Evolutionary conservation across 2,329 filamentous ascomycete genomes (phyloP).

Genomic region (Colletotrichum simmondsii): DNA sequence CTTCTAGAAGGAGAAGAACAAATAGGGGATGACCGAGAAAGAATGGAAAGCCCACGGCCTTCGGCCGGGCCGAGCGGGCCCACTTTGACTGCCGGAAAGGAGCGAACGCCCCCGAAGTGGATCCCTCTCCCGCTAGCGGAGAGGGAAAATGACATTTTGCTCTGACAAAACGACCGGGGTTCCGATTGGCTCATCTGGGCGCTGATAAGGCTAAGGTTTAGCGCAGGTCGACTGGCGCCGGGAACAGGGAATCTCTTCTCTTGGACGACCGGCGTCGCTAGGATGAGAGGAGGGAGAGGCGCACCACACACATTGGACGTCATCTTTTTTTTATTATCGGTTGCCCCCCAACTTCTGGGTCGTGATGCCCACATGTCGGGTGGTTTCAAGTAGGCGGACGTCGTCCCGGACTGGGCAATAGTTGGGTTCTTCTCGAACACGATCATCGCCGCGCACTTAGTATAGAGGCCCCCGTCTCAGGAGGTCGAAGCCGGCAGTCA

Average conservation of each 20-base stretch:
- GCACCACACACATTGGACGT: background rate
- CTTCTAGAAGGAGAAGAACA: conserved; percentile 6
- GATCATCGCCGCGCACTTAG: background rate
- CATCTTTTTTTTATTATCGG: conserved; percentile 7
- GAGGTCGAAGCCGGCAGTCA: conserved; percentile 5
- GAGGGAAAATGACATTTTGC: conserved; percentile 28
- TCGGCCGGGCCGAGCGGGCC: conserved; percentile 15
- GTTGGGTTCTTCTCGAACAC: conserved; percentile 8
- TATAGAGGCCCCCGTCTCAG: conserved; percentile 7
- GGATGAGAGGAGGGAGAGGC: background rate
- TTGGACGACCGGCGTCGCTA: conserved; percentile 4
- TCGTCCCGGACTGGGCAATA: conserved; percentile 20
- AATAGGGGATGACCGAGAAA: background rate
- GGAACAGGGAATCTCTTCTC: conserved; percentile 16
- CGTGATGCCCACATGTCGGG: conserved; percentile 12
- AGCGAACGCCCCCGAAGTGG: conserved; percentile 7
- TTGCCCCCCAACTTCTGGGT: conserved; percentile 26
- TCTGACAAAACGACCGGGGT: conserved; percentile 27
- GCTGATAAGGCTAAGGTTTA: conserved; percentile 35
- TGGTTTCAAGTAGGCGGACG: conserved; percentile 23
- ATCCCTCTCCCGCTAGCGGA: background rate
- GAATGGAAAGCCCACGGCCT: background rate
- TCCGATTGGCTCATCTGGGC: conserved; percentile 18
- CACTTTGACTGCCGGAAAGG: conserved; percentile 6
- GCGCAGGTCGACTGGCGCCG: conserved; percentile 1